Percentiles rank a stretch among this genome's conserved stretches.
Evolutionary conservation across 2,329 filamentous ascomycete species (phyloP).

Genomic region (Talaromyces marneffei): DNA sequence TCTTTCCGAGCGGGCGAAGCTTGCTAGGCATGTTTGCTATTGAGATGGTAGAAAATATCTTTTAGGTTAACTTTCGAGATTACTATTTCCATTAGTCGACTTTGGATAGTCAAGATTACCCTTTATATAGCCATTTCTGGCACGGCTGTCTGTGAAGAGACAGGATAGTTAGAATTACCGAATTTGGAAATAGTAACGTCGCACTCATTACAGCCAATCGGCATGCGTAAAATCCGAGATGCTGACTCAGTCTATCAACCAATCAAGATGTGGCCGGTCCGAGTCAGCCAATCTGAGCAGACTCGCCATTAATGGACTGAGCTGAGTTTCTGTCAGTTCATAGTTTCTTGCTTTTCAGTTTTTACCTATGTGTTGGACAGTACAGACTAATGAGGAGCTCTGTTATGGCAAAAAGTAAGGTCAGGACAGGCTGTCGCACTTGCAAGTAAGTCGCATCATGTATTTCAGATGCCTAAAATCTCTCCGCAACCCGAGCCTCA

Average conservation of each 20-base stretch:
- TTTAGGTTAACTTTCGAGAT: too few relatives aligned
- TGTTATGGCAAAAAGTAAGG: neutral
- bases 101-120: neutral
- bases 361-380: neutral
- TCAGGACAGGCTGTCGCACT: slow-evolving; percentile 9
- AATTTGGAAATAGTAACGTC: neutral
- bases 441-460: slow-evolving; percentile 9
- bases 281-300: neutral
- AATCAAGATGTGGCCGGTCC: neutral
- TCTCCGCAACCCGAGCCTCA: neutral
- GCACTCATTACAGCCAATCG: neutral
- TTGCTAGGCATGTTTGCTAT: slow-evolving; percentile 4
- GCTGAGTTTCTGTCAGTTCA: neutral
- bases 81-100: too few relatives aligned
- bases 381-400: neutral
- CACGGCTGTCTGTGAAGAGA: neutral
- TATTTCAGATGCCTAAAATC: neutral
- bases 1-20: slow-evolving; percentile 3
- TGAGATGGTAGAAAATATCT: too few relatives aligned
- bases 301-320: neutral
- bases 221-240: neutral
- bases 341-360: neutral
- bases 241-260: neutral
- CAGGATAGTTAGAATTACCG: neutral
- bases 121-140: neutral